phyloP scores from a whole-genome alignment of 345 rosid species.

The Arabis alpina region DNA sequence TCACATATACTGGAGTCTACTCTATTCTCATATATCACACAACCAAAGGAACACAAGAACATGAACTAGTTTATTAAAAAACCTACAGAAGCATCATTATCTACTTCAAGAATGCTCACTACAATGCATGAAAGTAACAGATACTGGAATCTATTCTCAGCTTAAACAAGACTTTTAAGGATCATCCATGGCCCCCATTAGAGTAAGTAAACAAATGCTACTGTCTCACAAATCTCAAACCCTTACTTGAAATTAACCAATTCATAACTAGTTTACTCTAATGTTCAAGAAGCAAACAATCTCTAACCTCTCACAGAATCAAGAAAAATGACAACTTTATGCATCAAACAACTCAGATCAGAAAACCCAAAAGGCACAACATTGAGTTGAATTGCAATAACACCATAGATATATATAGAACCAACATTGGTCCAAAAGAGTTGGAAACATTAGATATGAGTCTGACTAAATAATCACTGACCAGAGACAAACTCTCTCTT shows the following conservation, averaged over 20 bases:
- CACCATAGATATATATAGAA: slow-evolving; percentile 24
- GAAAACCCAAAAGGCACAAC: slow-evolving; percentile 2
- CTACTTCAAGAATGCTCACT: slow-evolving; percentile 12
- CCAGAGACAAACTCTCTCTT: slow-evolving; percentile 17
- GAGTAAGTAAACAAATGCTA: neutral
- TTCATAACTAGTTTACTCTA: slow-evolving; percentile 7
- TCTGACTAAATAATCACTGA: slow-evolving; percentile 13
- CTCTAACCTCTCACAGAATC: neutral
- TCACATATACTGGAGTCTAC: no score
- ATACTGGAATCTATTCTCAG: neutral
- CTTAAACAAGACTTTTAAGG: slow-evolving; percentile 7
- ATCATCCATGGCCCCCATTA: slow-evolving; percentile 9
- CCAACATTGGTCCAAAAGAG: slow-evolving; percentile 11
- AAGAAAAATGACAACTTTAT: neutral
- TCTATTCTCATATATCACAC: neutral
- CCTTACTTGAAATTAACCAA: slow-evolving; percentile 1
- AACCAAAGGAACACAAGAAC: slow-evolving; percentile 8
- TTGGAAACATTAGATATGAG: slow-evolving; percentile 29
- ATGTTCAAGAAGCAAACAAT: neutral
- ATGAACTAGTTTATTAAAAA: slow-evolving; percentile 8
- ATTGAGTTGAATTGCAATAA: slow-evolving; percentile 25
- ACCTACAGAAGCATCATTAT: slow-evolving; percentile 9
- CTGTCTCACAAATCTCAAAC: slow-evolving; percentile 9
- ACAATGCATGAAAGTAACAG: neutral
- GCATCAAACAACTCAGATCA: neutral